Evolutionary conservation across 306 rosid species (phyloP).

Genomic region (Biancaea sappan): DNA sequence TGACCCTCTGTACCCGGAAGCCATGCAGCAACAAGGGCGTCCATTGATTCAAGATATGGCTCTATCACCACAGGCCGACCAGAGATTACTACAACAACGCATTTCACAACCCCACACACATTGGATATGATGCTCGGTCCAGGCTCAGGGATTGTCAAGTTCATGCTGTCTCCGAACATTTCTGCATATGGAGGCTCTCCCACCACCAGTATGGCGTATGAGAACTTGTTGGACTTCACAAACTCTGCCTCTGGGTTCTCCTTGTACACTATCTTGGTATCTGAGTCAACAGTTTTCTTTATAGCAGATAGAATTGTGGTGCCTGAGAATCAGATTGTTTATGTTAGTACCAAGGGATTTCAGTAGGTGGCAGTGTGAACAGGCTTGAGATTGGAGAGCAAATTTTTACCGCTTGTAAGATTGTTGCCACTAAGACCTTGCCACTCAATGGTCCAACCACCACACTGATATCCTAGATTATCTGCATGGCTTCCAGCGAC

Average conservation of each 20-base stretch:
- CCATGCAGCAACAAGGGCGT: conserved; percentile 56
- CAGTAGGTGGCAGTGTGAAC: background rate
- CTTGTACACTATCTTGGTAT: conserved; percentile 44
- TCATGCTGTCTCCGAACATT: conserved; percentile 45
- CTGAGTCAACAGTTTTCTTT: conserved; percentile 39
- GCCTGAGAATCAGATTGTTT: conserved; percentile 35
- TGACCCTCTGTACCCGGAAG: conserved; percentile 59
- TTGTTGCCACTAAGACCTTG: conserved; percentile 58
- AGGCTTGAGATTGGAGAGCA: background rate
- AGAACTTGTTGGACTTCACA: conserved; percentile 43
- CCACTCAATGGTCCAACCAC: conserved; percentile 65
- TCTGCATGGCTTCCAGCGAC: conserved; percentile 63
- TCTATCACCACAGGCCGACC: conserved; percentile 55
- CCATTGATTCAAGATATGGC: conserved; percentile 42
- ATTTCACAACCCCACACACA: conserved; percentile 45
- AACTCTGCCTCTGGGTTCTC: conserved; percentile 50
- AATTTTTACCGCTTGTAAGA: background rate
- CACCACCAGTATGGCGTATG: conserved; percentile 50
- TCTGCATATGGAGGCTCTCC: conserved; percentile 62
- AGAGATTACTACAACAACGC: conserved; percentile 51
- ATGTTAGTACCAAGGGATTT: background rate
- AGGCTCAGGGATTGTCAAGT: conserved; percentile 41
- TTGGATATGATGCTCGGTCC: conserved; percentile 47
- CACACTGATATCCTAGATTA: conserved; percentile 63
- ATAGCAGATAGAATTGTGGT: conserved; percentile 55